Evolutionary conservation across 768 basidiomycete species (phyloP).

Genomic region (Ramaria sp.): DNA sequence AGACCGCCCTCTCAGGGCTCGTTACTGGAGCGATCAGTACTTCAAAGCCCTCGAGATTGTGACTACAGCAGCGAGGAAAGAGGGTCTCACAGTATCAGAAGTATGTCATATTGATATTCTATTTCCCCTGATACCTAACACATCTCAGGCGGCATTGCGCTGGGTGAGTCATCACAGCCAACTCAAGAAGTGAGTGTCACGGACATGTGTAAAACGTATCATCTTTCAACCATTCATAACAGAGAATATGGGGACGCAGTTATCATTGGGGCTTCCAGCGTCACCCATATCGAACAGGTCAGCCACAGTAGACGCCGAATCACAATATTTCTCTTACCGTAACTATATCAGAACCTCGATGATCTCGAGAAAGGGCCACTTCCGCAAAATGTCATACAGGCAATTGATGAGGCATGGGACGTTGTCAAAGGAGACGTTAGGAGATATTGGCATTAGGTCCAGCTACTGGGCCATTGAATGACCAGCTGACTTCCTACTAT

Average conservation of each 20-base stretch:
- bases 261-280: slow-evolving; percentile 52
- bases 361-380: slow-evolving; percentile 26
- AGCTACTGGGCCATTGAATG: too few relatives aligned
- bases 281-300: slow-evolving; percentile 44
- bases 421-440: slow-evolving; percentile 18
- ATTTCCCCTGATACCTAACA: neutral
- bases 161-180: slow-evolving; percentile 42
- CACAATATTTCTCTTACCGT: neutral
- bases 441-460: slow-evolving; percentile 19
- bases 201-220: neutral
- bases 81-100: slow-evolving; percentile 24
- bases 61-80: slow-evolving; percentile 23
- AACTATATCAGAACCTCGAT: slow-evolving; percentile 12
- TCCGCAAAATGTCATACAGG: slow-evolving; percentile 26
- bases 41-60: slow-evolving; percentile 40
- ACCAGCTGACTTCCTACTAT: too few relatives aligned
- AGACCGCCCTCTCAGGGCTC: slow-evolving; percentile 23
- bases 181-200: slow-evolving; percentile 20
- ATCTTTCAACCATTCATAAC: neutral
- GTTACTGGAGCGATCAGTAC: slow-evolving; percentile 45
- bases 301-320: too few relatives aligned
- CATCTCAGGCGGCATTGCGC: slow-evolving; percentile 23
- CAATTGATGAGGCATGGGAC: slow-evolving; percentile 27
- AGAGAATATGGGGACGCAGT: slow-evolving; percentile 39
- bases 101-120: slow-evolving; percentile 10